These are phyloP conservation scores for Trichophyton mentagrophytes DNA, from an alignment of 2,329 filamentous ascomycete species.

Conservation along the genomic window DNA sequence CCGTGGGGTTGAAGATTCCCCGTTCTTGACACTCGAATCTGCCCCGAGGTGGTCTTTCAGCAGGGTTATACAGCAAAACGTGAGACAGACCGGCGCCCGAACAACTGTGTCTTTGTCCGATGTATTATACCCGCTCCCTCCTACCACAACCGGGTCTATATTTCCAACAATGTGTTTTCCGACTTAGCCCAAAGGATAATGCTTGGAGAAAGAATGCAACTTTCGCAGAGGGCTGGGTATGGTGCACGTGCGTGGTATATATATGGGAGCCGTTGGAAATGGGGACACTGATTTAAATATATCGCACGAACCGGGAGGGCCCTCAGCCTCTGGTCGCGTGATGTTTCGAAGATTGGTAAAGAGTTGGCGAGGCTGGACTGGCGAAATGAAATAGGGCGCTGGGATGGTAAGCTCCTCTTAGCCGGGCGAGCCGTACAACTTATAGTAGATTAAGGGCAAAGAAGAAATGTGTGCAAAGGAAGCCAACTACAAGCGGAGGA, in stretches of 20 bases:
- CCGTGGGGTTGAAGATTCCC: neutral
- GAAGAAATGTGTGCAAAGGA: neutral
- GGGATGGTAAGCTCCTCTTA: neutral
- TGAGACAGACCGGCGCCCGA: neutral
- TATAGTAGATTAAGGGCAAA: neutral
- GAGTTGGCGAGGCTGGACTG: neutral
- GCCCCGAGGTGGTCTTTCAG: neutral
- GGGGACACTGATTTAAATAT: neutral
- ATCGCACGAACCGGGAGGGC: neutral
- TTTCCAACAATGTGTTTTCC: neutral
- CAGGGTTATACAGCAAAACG: neutral
- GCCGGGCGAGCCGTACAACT: neutral
- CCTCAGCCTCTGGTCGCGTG: constrained; percentile 2
- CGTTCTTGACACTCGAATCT: neutral
- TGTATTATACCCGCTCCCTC: neutral
- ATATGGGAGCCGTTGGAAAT: neutral
- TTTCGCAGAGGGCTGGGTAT: neutral
- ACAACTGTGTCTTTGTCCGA: neutral
- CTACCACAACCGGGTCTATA: neutral
- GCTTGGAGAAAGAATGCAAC: neutral
- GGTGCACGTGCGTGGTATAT: neutral
- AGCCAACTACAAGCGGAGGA: neutral
- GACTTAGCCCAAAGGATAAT: neutral
- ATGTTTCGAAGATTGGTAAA: neutral
- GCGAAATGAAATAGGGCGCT: neutral